Evolutionary conservation across 768 basidiomycete species (phyloP).

Genomic region (Collybia nuda): DNA sequence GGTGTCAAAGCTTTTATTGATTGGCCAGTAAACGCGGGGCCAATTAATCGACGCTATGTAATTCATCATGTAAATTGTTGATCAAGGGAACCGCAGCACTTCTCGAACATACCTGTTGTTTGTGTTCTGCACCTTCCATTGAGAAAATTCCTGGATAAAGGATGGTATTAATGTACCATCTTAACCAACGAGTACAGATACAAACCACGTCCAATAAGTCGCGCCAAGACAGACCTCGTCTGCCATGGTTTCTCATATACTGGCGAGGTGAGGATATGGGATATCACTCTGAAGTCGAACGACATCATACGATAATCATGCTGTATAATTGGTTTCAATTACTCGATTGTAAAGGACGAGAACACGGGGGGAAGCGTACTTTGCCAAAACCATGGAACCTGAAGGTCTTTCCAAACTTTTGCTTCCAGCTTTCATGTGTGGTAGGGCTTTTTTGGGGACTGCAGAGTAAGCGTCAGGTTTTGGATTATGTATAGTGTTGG

Average conservation of each 20-base stretch:
- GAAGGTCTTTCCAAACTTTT: slow-evolving; percentile 48
- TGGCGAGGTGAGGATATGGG: slow-evolving; percentile 47
- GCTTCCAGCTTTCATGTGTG: slow-evolving; percentile 43
- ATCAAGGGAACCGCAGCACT: not conserved
- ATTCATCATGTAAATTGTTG: not conserved
- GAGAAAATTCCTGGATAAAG: slow-evolving; percentile 43
- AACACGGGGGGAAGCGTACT: slow-evolving; percentile 33
- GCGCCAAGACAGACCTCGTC: slow-evolving; percentile 45
- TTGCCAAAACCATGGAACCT: slow-evolving; percentile 55
- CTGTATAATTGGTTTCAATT: slow-evolving; percentile 19
- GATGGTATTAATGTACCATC: not conserved
- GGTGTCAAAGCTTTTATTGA: slow-evolving; percentile 44
- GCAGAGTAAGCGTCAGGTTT: not conserved
- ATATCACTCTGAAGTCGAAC: slow-evolving; percentile 47
- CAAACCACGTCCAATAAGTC: slow-evolving; percentile 49
- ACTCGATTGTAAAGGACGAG: not conserved
- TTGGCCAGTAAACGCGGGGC: slow-evolving; percentile 48
- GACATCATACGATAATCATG: slow-evolving; percentile 56
- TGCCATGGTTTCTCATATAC: slow-evolving; percentile 59
- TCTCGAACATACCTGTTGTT: slow-evolving; percentile 28
- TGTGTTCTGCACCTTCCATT: slow-evolving; percentile 51
- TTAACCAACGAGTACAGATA: not conserved
- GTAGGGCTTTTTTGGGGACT: slow-evolving; percentile 43
- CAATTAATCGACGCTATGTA: slow-evolving; percentile 41
- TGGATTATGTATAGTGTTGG: not conserved